Evolutionary conservation across 768 basidiomycete species (phyloP), one percentile per base, ranked within the genome.

Genomic region (Leccinellum luteum): DNA sequence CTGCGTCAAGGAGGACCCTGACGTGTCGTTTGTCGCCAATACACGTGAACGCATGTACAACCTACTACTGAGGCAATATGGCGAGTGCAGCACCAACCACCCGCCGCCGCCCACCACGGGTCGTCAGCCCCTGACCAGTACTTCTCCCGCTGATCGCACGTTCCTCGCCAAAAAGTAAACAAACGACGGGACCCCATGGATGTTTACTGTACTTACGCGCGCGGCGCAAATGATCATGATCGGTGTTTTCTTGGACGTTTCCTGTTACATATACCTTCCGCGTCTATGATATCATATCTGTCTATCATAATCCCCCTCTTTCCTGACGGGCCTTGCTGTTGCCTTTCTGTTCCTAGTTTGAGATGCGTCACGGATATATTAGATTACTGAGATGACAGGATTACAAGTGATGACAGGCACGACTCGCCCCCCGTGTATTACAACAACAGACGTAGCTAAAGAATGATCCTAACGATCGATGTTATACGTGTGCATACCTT

Each of bases 401-500:
- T 28, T 44, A 51, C 44, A 35, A 50, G 17, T 6, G 25, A 30
- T 38, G 17, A 38, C 38, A 48, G 27, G 50, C 49, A 51, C 51
- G 52, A 59, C 56, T 51, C 21, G 12, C 35, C 35, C 35, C 35
- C 35, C 15, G 30, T 38, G 59, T 51, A 63, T 48, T 59, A 70
- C 38, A 60, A 67, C 54, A 60, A 34, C 43, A 59, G 15, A 25
- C 17, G 32, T 45, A 51, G 23, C 21, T 52, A 52, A 31, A 23
- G 13, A 44, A 19, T 44, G 50, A 49, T 58, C 53, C 57, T 65
- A 59, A 35, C n/a, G 64, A 58, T 61, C 64, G 52, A 38, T 48
- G 51, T 54, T 55, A 58, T 52, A 55, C 28, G 57, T 25, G 51
- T 21, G 21, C 43, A 34, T 70, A 65, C 48, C 25, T 50, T 70